Percentiles rank a stretch among this genome's conserved stretches.
Evolutionary conservation across 2,329 filamentous ascomycete genomes (phyloP).

Genomic region (Cladosporium phlei): DNA sequence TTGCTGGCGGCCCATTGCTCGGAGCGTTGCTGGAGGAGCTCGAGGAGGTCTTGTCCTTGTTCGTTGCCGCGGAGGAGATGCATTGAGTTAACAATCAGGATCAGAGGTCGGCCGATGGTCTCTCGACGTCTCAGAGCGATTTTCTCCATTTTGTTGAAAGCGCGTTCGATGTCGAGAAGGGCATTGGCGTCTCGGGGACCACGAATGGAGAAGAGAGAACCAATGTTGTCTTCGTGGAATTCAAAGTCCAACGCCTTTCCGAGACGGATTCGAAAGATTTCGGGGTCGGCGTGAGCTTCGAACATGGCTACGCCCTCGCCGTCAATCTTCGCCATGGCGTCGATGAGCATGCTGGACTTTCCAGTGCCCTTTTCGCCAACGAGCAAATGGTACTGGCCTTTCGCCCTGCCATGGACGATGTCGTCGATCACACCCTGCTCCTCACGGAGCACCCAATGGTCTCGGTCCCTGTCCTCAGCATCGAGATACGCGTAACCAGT

Average conservation of each 20-base stretch:
- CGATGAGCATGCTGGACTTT: conserved; percentile 93
- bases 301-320: conserved; percentile 91
- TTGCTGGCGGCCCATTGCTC: conserved; percentile 95
- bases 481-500: conserved; percentile 26
- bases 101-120: conserved; percentile 61
- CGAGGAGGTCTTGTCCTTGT: conserved; percentile 86
- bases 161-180: conserved; percentile 88
- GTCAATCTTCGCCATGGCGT: conserved; percentile 89
- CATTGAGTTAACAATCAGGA: conserved; percentile 92
- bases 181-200: conserved; percentile 89
- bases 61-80: conserved; percentile 89
- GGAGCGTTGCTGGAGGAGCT: conserved; percentile 89
- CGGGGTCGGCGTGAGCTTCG: conserved; percentile 88
- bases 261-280: conserved; percentile 88
- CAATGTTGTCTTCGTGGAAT: conserved; percentile 96
- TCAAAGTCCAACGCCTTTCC: conserved; percentile 95
- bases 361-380: conserved; percentile 95
- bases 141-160: conserved; percentile 97
- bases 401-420: conserved; percentile 69
- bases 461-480: conserved; percentile 46
- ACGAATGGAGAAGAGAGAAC: conserved; percentile 88
- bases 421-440: conserved; percentile 77
- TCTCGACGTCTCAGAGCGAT: conserved; percentile 71
- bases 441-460: conserved; percentile 76
- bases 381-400: conserved; percentile 84